phyloP scores from a whole-genome alignment of 2,329 filamentous ascomycete genomes.

The Clarireedia monteithiana region DNA sequence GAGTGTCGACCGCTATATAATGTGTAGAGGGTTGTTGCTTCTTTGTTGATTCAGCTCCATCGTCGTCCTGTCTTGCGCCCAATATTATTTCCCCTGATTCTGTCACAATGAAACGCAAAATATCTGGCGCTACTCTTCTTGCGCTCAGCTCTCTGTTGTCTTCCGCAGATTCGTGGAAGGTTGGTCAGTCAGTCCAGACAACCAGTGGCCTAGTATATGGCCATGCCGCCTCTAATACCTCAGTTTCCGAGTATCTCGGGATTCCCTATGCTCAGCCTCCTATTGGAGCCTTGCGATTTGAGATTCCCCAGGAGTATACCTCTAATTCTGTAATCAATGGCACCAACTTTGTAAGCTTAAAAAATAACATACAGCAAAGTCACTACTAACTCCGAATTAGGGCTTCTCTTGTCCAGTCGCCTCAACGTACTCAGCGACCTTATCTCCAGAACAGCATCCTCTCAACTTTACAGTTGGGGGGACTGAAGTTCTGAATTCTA shows the following conservation, averaged over 20 bases:
- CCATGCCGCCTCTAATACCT: conserved; percentile 16
- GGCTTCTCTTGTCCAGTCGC: not conserved
- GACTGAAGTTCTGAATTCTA: not conserved
- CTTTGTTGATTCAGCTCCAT: too few relatives aligned
- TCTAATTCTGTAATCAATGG: conserved; percentile 17
- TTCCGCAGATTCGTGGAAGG: conserved; percentile 12
- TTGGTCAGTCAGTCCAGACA: conserved; percentile 25
- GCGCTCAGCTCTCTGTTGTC: too few relatives aligned
- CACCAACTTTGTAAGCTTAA: conserved; percentile 21
- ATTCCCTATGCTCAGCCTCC: conserved; percentile 35
- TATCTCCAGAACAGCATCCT: not conserved
- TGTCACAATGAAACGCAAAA: too few relatives aligned
- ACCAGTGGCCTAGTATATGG: conserved; percentile 24
- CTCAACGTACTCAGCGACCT: not conserved
- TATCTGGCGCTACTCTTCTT: too few relatives aligned
- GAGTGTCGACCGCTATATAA: too few relatives aligned
- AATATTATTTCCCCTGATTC: too few relatives aligned
- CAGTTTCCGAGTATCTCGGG: conserved; percentile 31
- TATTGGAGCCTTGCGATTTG: conserved; percentile 33
- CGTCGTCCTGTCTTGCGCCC: too few relatives aligned
- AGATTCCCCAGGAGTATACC: conserved; percentile 12
- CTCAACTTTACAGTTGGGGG: not conserved
- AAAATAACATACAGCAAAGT: conserved; percentile 4
- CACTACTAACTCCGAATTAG: conserved; percentile 15
- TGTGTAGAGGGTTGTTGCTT: too few relatives aligned